Base-by-base conservation (phyloP, 2,329 filamentous ascomycete genomes). In the Colletotrichum chlorophyti region DNA sequence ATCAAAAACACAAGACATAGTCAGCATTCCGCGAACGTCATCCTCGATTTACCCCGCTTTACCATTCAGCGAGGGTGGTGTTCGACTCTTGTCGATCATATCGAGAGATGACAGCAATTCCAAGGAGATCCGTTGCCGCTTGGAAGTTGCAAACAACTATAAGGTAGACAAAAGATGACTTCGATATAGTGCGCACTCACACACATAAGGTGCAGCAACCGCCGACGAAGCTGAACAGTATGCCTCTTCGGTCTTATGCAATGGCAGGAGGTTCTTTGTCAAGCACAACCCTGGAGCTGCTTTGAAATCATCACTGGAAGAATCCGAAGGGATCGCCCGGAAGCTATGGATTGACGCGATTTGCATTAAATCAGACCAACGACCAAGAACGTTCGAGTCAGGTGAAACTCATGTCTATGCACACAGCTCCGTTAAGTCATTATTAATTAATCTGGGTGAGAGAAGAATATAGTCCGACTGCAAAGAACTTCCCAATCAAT, bases 361-460 rank as follows among this genome's bases (percentile, higher is more conserved):
- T 29, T 64, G 45, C 11, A 63, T 64, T 11, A 58, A n/a, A 63
- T 23, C 63, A 64, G 38, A 31, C 43, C 2, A 43, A 63, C 27
- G 15, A 60, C n/a, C 29, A 31, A 10, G 61, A 60, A 40, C 40
- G 63, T n/a, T 63, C 59, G 31, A 48, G 41, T 12, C 58, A 63
- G 26, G 63, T 63, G 4, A 34, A 41, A 19, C 42, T 63, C 42
- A 64, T 64, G 63, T 64, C 15, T 64, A 63, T n/a, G n/a, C n/a
- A n/a, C n/a, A n/a, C 34, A 48, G 47, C n/a, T 47, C 51, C 10
- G 63, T 61, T 8, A 17, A 34, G 7, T 47, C 27, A 2, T 58
- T 63, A 12, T 19, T 55, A 5, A 42, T 58, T 19, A 5, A 42
- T 58, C 23, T 64, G 61, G 61, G 38, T 64, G 1, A 58, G 63